These are phyloP conservation scores for Phlebopus sp. DNA, from an alignment of 1,284 basidiomycete species.

Conservation along the genomic window DNA sequence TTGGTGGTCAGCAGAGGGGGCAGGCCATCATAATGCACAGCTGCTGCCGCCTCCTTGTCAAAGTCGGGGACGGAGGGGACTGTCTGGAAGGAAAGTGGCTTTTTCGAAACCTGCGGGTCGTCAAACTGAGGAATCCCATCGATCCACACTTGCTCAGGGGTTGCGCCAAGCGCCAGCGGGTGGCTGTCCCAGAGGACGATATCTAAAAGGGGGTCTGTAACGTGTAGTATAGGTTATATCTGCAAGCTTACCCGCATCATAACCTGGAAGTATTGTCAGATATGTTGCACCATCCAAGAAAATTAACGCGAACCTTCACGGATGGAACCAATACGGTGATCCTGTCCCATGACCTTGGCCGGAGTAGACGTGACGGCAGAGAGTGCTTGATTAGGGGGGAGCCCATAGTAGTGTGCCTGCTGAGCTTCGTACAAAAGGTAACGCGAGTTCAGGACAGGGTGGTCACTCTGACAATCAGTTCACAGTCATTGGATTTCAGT, in stretches of 20 bases:
- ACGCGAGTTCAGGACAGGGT: conserved; percentile 74
- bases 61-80: conserved; percentile 59
- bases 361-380: conserved; percentile 77
- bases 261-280: conserved; percentile 32
- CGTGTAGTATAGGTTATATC: neutral
- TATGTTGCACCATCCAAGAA: neutral
- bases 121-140: conserved; percentile 65
- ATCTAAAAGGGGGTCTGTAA: conserved; percentile 38
- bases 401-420: conserved; percentile 79
- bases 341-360: conserved; percentile 73
- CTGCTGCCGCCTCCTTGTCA: conserved; percentile 48
- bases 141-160: conserved; percentile 72
- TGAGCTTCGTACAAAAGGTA: conserved; percentile 84
- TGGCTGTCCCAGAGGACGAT: conserved; percentile 73
- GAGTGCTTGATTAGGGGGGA: conserved; percentile 58
- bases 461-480: conserved; percentile 54
- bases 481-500: neutral
- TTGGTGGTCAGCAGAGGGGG: conserved; percentile 52
- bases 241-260: conserved; percentile 41
- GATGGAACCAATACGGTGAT: conserved; percentile 79
- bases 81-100: conserved; percentile 47
- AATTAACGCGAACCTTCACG: conserved; percentile 48
- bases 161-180: conserved; percentile 71
- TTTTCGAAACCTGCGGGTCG: conserved; percentile 40
- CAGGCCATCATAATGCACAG: conserved; percentile 63